phyloP scores from a whole-genome alignment of 1,139 yeast genomes.

The Zygosaccharomyces pseudobailii region DNA sequence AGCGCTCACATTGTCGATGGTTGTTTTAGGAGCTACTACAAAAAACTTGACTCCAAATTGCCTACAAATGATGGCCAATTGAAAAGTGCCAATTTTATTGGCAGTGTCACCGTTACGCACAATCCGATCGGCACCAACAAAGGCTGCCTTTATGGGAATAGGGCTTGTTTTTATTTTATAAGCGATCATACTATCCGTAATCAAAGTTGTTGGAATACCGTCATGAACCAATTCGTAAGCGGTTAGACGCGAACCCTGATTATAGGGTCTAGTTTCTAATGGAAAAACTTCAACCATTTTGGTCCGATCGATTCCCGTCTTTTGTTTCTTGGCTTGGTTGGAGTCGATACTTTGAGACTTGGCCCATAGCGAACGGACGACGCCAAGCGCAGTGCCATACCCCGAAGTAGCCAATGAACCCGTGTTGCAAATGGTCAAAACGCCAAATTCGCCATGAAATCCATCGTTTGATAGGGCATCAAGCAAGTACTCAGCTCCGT shows the following conservation, averaged over 20 bases:
- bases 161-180: constrained; percentile 49
- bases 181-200: constrained; percentile 90
- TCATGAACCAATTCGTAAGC: constrained; percentile 87
- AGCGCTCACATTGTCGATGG: constrained; percentile 65
- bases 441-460: constrained; percentile 65
- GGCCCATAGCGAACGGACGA: constrained; percentile 65
- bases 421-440: constrained; percentile 80
- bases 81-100: constrained; percentile 95
- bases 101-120: constrained; percentile 93
- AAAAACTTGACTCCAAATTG: constrained; percentile 62
- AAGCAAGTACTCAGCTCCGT: constrained; percentile 70
- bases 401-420: constrained; percentile 96
- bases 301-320: constrained; percentile 25
- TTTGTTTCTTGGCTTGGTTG: constrained; percentile 29
- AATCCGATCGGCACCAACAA: constrained; percentile 98
- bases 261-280: constrained; percentile 92
- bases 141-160: constrained; percentile 71
- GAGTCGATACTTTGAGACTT: constrained; percentile 34
- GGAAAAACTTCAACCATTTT: constrained; percentile 70
- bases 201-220: constrained; percentile 76
- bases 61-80: constrained; percentile 66
- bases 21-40: constrained; percentile 93
- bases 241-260: constrained; percentile 92
- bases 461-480: constrained; percentile 44
- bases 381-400: constrained; percentile 94